phyloP scores from a whole-genome alignment of 192 early-diverging fungal genomes.

The Gaertneriomyces semiglobifer region DNA sequence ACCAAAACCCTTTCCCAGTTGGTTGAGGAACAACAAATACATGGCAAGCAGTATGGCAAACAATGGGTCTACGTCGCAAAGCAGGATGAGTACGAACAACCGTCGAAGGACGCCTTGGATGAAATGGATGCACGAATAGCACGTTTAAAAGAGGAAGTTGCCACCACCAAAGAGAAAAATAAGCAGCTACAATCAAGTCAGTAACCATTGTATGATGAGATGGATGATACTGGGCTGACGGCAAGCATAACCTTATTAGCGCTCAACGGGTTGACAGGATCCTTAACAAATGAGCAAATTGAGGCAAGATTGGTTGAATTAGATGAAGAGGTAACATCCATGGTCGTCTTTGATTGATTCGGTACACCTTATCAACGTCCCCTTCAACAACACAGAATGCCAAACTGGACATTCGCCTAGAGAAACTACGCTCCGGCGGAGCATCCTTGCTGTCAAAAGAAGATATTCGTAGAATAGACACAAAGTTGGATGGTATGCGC shows the following conservation, averaged over 20 bases:
- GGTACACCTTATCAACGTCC: background rate
- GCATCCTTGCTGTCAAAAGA: constrained; percentile 23
- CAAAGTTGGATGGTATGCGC: constrained; percentile 36
- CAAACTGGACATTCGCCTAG: constrained; percentile 20
- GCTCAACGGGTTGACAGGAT: constrained; percentile 19
- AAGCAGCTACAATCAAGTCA: constrained; percentile 23
- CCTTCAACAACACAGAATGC: constrained; percentile 21
- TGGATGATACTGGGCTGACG: background rate
- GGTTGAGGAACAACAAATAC: constrained; percentile 27
- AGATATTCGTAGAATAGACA: constrained; percentile 31
- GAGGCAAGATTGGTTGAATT: constrained; percentile 8
- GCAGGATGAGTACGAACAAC: constrained; percentile 31
- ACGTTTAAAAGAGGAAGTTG: constrained; percentile 25
- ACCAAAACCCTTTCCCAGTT: constrained; percentile 34
- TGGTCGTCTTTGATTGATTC: background rate
- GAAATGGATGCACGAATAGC: constrained; percentile 26
- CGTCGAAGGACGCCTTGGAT: constrained; percentile 30
- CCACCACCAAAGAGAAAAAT: constrained; percentile 14
- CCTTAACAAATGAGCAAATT: constrained; percentile 25
- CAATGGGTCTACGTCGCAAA: constrained; percentile 34
- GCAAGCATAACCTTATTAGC: background rate
- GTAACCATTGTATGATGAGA: background rate
- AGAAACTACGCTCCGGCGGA: constrained; percentile 23
- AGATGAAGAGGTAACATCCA: constrained; percentile 22
- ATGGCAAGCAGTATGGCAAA: constrained; percentile 20